phyloP scores from a whole-genome alignment of 1,284 basidiomycete species.

The Rhodotorula sp. region DNA sequence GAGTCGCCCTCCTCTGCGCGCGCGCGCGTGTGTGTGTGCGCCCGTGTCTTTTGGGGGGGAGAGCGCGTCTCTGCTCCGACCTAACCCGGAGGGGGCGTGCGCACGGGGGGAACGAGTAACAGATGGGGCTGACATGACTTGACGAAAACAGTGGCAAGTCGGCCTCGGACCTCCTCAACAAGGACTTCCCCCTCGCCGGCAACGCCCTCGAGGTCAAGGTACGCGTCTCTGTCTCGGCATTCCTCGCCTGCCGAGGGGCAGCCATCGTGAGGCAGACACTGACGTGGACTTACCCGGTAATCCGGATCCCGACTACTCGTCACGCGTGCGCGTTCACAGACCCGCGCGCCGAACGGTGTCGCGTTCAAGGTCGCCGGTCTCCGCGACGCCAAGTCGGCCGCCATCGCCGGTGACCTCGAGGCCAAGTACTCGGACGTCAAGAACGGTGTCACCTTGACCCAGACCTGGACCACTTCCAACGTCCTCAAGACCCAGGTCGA shows the following conservation, averaged over 20 bases:
- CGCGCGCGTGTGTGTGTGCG: neutral
- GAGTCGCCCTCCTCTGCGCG: neutral
- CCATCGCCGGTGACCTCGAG: slow-evolving; percentile 80
- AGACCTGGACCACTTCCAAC: slow-evolving; percentile 89
- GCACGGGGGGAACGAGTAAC: neutral
- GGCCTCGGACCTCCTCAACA: slow-evolving; percentile 87
- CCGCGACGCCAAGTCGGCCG: slow-evolving; percentile 68
- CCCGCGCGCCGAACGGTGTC: slow-evolving; percentile 69
- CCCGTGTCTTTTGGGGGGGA: neutral
- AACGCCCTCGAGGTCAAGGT: slow-evolving; percentile 52
- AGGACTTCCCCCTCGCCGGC: slow-evolving; percentile 86
- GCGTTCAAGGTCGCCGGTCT: slow-evolving; percentile 64
- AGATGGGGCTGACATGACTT: neutral
- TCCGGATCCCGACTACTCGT: too few relatives aligned
- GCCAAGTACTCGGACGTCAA: slow-evolving; percentile 76
- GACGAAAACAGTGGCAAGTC: slow-evolving; percentile 69
- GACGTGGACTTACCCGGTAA: too few relatives aligned
- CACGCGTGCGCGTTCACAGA: slow-evolving; percentile 72
- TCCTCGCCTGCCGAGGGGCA: neutral
- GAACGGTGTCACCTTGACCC: slow-evolving; percentile 85
- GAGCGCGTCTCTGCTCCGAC: neutral
- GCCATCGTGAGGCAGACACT: neutral
- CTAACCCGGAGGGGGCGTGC: neutral
- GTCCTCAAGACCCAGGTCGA: slow-evolving; percentile 85
- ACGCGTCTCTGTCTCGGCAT: slow-evolving; percentile 7